Conservation (phyloP, 805 yeast genomes). For the Yarrowia keelungensis region DNA sequence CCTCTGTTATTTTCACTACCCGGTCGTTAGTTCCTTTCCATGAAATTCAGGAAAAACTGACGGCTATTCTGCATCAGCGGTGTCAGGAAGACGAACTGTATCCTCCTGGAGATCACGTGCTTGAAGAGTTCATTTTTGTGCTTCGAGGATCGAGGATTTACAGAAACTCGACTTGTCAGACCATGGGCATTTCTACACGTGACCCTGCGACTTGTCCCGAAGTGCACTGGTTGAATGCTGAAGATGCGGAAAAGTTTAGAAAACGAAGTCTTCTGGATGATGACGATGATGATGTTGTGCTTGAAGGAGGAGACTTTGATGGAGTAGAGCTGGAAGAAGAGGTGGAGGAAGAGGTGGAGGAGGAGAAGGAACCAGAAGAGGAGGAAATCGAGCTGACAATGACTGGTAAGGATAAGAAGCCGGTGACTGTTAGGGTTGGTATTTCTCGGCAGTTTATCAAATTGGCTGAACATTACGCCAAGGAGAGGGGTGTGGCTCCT, state of each 20-base stretch:
- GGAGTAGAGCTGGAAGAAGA: background rate
- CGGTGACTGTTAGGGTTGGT: background rate
- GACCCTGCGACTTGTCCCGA: background rate
- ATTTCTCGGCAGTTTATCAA: background rate
- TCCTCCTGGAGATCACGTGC: slow-evolving; percentile 2
- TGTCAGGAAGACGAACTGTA: slow-evolving; percentile 1
- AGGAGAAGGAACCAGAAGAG: background rate
- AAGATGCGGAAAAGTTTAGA: slow-evolving; percentile 2
- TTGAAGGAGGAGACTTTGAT: background rate
- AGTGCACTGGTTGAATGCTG: slow-evolving; percentile 14
- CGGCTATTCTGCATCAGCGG: background rate
- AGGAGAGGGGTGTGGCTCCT: background rate
- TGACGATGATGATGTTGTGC: background rate
- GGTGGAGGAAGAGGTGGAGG: background rate
- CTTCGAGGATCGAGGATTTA: slow-evolving; percentile 11
- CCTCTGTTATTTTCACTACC: background rate
- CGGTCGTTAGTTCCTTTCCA: slow-evolving; percentile 15
- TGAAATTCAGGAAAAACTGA: slow-evolving; percentile 17
- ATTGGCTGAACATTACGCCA: slow-evolving; percentile 19
- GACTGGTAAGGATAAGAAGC: slow-evolving; percentile 18
- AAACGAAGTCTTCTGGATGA: background rate
- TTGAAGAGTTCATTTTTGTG: slow-evolving; percentile 7
- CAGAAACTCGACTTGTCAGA: slow-evolving; percentile 6
- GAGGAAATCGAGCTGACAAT: slow-evolving; percentile 9
- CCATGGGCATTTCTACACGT: slow-evolving; percentile 4